These are phyloP conservation scores for Boletus tomentosulus DNA, from an alignment of 768 basidiomycete genomes.

Conservation along the genomic window DNA sequence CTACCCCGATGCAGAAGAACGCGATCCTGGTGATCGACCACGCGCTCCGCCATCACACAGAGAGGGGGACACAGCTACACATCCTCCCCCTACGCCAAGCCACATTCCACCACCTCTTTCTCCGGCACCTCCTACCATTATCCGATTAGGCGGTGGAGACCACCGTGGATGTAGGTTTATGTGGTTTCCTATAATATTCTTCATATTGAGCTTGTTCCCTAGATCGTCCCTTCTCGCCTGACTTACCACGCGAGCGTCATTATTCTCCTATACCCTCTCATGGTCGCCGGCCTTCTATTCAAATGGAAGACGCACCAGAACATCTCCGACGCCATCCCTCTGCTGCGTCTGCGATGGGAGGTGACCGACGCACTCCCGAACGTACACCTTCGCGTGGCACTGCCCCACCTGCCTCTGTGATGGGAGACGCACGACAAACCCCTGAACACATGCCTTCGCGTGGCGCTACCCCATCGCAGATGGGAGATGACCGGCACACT, in stretches of 20 bases:
- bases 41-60: conserved; percentile 8
- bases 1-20: conserved; percentile 9
- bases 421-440: conserved; percentile 2
- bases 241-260: conserved; percentile 10
- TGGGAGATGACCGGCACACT: neutral
- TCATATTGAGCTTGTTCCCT: conserved; percentile 4
- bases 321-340: conserved; percentile 11
- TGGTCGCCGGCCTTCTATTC: neutral
- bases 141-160: conserved; percentile 22
- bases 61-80: conserved; percentile 8
- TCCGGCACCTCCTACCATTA: conserved; percentile 27
- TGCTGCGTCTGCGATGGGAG: neutral
- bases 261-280: conserved; percentile 10
- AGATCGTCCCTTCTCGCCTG: conserved; percentile 18
- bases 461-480: neutral
- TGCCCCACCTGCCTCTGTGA: conserved; percentile 5
- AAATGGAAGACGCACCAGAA: conserved; percentile 2
- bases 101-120: conserved; percentile 9
- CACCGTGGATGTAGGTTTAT: conserved; percentile 14
- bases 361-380: conserved; percentile 4
- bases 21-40: conserved; percentile 13
- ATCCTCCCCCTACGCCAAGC: conserved; percentile 3
- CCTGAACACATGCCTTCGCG: conserved; percentile 14
- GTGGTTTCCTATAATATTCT: neutral
- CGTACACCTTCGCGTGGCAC: conserved; percentile 17